Conservation (phyloP, 2,329 filamentous ascomycete genomes). For the Trichoderma simmonsii region DNA sequence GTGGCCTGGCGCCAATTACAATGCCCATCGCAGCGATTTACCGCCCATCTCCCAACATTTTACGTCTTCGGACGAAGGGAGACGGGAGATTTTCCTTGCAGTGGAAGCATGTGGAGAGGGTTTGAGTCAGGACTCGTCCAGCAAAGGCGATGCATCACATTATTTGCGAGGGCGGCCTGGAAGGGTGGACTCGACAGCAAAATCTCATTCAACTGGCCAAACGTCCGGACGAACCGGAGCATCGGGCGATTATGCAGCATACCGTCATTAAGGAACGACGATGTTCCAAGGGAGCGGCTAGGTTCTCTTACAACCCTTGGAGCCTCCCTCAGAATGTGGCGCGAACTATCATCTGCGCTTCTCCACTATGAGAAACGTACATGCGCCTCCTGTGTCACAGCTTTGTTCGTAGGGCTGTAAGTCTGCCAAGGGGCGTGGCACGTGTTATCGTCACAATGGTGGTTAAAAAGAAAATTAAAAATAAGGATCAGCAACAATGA, state of each 20-base stretch:
- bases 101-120: background rate
- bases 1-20: background rate
- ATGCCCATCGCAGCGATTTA: background rate
- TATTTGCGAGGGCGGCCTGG: background rate
- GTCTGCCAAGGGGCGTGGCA: background rate
- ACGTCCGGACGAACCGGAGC: constrained; percentile 1
- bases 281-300: background rate
- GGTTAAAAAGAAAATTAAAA: background rate
- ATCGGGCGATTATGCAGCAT: background rate
- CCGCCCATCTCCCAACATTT: background rate
- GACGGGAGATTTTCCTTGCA: background rate
- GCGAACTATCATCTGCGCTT: constrained; percentile 10
- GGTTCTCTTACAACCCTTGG: background rate
- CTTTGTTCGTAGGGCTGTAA: constrained; percentile 2
- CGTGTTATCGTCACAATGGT: background rate
- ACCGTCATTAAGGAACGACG: background rate
- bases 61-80: constrained; percentile 6
- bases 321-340: constrained; percentile 1
- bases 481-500: background rate
- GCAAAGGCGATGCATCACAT: constrained; percentile 11
- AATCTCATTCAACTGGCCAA: background rate
- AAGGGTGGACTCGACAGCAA: background rate
- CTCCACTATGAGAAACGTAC: background rate
- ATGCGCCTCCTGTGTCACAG: constrained; percentile 14
- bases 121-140: constrained; percentile 1